phyloP scores from a whole-genome alignment of 2,329 filamentous ascomycete species.

The Aspergillus floridensis region DNA sequence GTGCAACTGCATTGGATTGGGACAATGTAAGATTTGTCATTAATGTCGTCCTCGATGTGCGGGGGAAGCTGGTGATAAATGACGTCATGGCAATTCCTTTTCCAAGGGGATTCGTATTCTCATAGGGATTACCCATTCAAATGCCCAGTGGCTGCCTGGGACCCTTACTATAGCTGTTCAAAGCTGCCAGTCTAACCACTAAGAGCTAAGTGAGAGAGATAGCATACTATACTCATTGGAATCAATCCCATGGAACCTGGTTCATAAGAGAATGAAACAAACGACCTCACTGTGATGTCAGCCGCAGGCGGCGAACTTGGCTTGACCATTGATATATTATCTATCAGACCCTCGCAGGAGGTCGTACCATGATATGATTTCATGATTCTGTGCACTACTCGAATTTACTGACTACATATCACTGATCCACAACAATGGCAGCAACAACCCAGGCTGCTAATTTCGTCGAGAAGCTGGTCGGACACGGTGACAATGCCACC shows the following conservation, averaged over 20 bases:
- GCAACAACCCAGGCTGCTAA: constrained; percentile 66
- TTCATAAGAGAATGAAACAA: not conserved
- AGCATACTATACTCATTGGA: not conserved
- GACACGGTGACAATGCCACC: constrained; percentile 63
- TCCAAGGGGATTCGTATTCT: no score
- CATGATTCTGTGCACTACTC: no score
- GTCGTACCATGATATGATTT: not conserved
- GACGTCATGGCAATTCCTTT: not conserved
- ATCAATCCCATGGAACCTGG: not conserved
- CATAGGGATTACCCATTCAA: no score
- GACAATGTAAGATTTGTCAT: no score
- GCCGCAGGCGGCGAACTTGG: not conserved
- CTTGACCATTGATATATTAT: not conserved
- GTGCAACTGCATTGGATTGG: no score
- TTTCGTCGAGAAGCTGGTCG: constrained; percentile 63
- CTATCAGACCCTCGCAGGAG: not conserved
- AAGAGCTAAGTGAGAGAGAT: no score
- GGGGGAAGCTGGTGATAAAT: not conserved
- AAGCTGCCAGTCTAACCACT: no score
- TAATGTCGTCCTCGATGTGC: not conserved
- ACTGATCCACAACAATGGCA: constrained; percentile 45
- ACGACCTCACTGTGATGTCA: constrained; percentile 24
- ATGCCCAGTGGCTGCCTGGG: no score
- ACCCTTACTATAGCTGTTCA: no score
- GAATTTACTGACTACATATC: no score